Evolutionary conservation across 2,329 filamentous ascomycete species (phyloP).

Genomic region (Neurospora sp.): DNA sequence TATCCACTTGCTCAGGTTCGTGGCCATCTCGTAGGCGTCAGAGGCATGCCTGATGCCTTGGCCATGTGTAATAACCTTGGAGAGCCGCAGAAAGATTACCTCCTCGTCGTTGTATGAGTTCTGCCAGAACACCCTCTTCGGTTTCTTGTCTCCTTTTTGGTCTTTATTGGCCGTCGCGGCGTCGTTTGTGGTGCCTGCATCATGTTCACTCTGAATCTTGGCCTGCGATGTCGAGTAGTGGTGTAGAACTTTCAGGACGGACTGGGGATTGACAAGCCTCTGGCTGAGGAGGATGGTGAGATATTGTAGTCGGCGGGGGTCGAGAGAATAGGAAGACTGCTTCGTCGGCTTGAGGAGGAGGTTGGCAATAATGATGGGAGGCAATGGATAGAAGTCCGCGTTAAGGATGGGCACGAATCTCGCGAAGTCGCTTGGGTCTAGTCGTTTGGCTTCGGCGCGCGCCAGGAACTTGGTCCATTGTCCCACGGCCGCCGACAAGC

Average conservation of each 20-base stretch:
- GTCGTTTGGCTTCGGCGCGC: slow-evolving; percentile 39
- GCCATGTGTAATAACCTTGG: slow-evolving; percentile 66
- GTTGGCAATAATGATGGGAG: slow-evolving; percentile 42
- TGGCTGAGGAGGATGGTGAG: slow-evolving; percentile 44
- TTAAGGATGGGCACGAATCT: slow-evolving; percentile 39
- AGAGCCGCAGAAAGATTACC: slow-evolving; percentile 85
- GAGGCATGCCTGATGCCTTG: slow-evolving; percentile 34
- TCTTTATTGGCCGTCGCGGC: slow-evolving; percentile 4
- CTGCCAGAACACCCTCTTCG: slow-evolving; percentile 34
- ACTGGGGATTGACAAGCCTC: slow-evolving; percentile 42
- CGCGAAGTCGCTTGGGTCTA: slow-evolving; percentile 44
- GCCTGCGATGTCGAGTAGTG: slow-evolving; percentile 45
- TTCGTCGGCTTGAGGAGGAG: slow-evolving; percentile 47
- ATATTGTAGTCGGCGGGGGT: slow-evolving; percentile 51
- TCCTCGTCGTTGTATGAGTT: slow-evolving; percentile 64
- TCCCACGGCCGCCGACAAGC: slow-evolving; percentile 15
- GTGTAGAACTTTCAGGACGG: slow-evolving; percentile 45
- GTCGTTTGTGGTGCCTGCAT: slow-evolving; percentile 7
- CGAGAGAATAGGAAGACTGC: slow-evolving; percentile 39
- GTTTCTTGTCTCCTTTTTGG: slow-evolving; percentile 8
- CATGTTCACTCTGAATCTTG: slow-evolving; percentile 13
- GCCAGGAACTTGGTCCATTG: slow-evolving; percentile 44
- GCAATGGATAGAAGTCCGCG: slow-evolving; percentile 38
- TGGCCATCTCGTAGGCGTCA: slow-evolving; percentile 41
- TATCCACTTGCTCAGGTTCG: slow-evolving; percentile 49